Percentiles rank a stretch among this genome's conserved stretches.
These are phyloP conservation scores for Radiomyces spectabilis DNA, from an alignment of 192 early-diverging fungal species.

Conservation along the genomic window DNA sequence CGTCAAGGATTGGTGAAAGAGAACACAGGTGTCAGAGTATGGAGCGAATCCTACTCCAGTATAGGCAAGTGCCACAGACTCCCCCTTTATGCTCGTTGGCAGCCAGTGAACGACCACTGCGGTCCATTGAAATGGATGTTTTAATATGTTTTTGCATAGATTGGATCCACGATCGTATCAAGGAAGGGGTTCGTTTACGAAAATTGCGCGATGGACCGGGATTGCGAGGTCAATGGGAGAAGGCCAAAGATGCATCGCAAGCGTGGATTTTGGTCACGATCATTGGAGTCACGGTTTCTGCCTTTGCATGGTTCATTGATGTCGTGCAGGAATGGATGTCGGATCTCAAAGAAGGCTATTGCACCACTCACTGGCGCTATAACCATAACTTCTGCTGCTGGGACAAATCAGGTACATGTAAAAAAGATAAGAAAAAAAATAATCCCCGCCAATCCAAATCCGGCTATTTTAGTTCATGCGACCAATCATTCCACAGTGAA, in stretches of 20 bases:
- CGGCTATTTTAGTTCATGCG: too few species aligned
- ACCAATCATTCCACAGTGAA: neutral
- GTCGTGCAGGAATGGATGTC: constrained; percentile 76
- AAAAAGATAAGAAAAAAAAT: neutral
- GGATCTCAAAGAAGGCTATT: constrained; percentile 80
- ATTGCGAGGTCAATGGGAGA: constrained; percentile 48
- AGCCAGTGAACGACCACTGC: too few species aligned
- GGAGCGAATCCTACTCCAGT: constrained; percentile 51
- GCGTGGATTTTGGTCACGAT: constrained; percentile 80
- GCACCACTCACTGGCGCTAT: constrained; percentile 66
- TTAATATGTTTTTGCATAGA: constrained; percentile 34
- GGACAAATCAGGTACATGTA: constrained; percentile 41
- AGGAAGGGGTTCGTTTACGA: constrained; percentile 67
- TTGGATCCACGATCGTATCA: constrained; percentile 86
- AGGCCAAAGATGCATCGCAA: constrained; percentile 70
- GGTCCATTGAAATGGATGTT: too few species aligned
- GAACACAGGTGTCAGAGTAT: constrained; percentile 47
- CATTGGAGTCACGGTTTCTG: constrained; percentile 52
- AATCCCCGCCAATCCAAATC: neutral
- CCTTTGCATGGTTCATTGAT: constrained; percentile 64
- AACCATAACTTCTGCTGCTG: constrained; percentile 78
- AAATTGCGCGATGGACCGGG: constrained; percentile 47
- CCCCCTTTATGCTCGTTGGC: too few species aligned
- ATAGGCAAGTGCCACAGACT: constrained; percentile 51
- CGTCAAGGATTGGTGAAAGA: constrained; percentile 41